Evolutionary conservation across 164 flowering plant species (phyloP).

Genomic region (Akebia trifoliata): DNA sequence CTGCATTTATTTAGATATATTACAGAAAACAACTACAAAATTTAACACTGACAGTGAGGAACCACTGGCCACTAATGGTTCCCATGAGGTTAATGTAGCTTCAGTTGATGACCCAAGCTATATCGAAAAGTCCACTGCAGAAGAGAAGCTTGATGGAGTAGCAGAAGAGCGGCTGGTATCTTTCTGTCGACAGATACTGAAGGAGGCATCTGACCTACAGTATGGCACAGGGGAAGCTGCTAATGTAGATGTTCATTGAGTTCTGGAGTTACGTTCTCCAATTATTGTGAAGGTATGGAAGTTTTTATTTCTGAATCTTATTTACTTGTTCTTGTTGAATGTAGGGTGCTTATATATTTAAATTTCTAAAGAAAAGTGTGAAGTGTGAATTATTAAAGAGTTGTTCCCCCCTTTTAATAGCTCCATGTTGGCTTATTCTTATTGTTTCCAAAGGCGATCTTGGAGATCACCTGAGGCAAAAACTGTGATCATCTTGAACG

Average conservation of each 20-base stretch:
- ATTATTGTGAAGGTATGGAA: conserved; percentile 90
- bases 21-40: conserved; percentile 73
- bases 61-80: conserved; percentile 16
- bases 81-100: conserved; percentile 19
- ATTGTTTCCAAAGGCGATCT: too few relatives aligned
- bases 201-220: conserved; percentile 89
- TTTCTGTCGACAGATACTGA: conserved; percentile 83
- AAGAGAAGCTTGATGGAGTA: conserved; percentile 51
- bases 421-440: too few relatives aligned
- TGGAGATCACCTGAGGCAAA: too few relatives aligned
- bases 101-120: conserved; percentile 17
- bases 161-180: conserved; percentile 90
- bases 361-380: too few relatives aligned
- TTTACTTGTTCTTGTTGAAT: conserved; percentile 1
- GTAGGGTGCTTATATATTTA: neutral
- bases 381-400: too few relatives aligned
- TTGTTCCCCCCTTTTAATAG: too few relatives aligned
- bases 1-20: conserved; percentile 75
- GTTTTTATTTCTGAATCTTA: neutral
- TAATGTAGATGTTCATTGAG: conserved; percentile 77
- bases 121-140: conserved; percentile 21
- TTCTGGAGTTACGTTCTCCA: conserved; percentile 88
- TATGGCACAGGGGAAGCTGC: conserved; percentile 63
- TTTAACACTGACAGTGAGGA: conserved; percentile 19
- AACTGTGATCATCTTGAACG: too few relatives aligned